Percentiles rank a stretch among this genome's conserved stretches.
Evolutionary conservation across 306 rosid genomes (phyloP).

Genomic region (Begonia peltatifolia): DNA sequence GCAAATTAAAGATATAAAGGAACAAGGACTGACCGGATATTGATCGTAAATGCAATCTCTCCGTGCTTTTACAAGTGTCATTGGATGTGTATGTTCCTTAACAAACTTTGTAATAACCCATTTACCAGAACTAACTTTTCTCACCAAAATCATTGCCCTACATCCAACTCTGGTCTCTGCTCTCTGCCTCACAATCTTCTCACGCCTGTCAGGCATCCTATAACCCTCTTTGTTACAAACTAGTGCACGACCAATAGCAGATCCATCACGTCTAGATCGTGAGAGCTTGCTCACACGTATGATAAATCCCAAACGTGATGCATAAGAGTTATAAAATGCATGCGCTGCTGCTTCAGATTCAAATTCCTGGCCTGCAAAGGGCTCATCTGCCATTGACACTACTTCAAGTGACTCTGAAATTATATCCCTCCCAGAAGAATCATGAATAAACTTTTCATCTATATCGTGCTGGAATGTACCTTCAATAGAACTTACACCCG

Average conservation of each 20-base stretch:
- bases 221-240: constrained; percentile 36
- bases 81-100: constrained; percentile 23
- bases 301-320: constrained; percentile 16
- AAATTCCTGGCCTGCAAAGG: constrained; percentile 26
- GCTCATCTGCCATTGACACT: constrained; percentile 4
- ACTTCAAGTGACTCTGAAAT: too few species aligned
- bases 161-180: constrained; percentile 23
- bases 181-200: constrained; percentile 16
- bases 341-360: constrained; percentile 16
- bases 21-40: constrained; percentile 59
- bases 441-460: too few species aligned
- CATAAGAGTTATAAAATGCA: constrained; percentile 21
- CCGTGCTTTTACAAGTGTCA: constrained; percentile 59
- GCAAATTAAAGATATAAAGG: constrained; percentile 8
- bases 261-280: constrained; percentile 21
- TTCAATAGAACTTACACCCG: too few species aligned
- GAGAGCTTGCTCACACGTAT: constrained; percentile 18
- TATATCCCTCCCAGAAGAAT: too few species aligned
- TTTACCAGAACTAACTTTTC: constrained; percentile 14
- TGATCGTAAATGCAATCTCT: constrained; percentile 72
- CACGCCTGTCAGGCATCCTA: constrained; percentile 12
- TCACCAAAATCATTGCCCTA: constrained; percentile 20
- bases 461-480: too few species aligned
- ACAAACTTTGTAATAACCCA: constrained; percentile 22
- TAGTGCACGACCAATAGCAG: constrained; percentile 15